Conservation (phyloP, 78 protist genomes). For the Dictyostelium brefeldianum region DNA sequence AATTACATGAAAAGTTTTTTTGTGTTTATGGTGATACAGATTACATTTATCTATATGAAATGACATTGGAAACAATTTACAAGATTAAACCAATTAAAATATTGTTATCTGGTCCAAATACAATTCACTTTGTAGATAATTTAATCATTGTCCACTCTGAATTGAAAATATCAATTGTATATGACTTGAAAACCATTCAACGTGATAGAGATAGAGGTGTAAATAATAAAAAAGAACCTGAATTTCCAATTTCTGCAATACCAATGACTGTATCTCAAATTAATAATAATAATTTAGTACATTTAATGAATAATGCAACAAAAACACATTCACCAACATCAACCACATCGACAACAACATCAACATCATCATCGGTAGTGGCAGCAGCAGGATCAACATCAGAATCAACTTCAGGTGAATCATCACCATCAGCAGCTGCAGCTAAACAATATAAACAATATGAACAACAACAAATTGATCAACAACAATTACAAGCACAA, state of each 20-base stretch:
- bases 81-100: constrained; percentile 42
- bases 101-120: constrained; percentile 39
- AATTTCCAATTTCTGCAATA: constrained; percentile 71
- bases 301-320: constrained; percentile 17
- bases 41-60: constrained; percentile 41
- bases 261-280: constrained; percentile 29
- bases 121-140: constrained; percentile 74
- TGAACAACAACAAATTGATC: constrained; percentile 6
- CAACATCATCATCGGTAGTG: background rate
- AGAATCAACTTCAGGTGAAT: background rate
- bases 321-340: constrained; percentile 24
- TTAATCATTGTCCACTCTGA: constrained; percentile 70
- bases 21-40: constrained; percentile 51
- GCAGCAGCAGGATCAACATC: background rate
- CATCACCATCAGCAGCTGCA: background rate
- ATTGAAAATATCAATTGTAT: constrained; percentile 35
- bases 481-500: constrained; percentile 7
- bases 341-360: background rate
- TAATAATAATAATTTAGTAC: background rate
- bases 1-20: constrained; percentile 30
- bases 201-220: constrained; percentile 9
- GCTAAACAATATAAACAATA: background rate
- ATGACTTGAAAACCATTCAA: constrained; percentile 56
- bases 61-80: constrained; percentile 58
- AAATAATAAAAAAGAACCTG: background rate